Percentiles rank a stretch among this genome's conserved stretches.
Conservation (phyloP, 768 basidiomycete species). For the Boletus speciosus region DNA sequence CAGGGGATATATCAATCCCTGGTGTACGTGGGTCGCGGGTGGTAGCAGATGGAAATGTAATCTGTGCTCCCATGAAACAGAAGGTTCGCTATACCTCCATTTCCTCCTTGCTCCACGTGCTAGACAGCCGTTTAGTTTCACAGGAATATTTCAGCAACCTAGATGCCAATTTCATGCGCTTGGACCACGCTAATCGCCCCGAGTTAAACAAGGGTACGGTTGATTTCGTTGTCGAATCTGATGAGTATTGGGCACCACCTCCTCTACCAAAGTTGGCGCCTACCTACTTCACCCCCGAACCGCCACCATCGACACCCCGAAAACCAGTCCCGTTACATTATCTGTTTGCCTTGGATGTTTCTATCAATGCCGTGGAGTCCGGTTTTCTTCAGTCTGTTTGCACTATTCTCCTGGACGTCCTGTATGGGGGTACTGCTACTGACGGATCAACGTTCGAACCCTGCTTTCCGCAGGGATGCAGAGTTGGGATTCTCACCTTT, state of each 20-base stretch:
- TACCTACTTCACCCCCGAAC: constrained; percentile 51
- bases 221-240: constrained; percentile 74
- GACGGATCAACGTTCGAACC: constrained; percentile 43
- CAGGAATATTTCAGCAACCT: constrained; percentile 83
- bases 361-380: constrained; percentile 57
- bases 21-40: constrained; percentile 81
- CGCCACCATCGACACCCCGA: constrained; percentile 44
- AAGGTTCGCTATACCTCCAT: constrained; percentile 52
- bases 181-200: constrained; percentile 78
- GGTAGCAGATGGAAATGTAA: constrained; percentile 92
- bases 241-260: constrained; percentile 82
- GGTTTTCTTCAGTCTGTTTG: constrained; percentile 73
- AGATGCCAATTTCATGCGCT: constrained; percentile 69
- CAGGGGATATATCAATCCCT: constrained; percentile 90
- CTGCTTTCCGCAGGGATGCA: constrained; percentile 51
- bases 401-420: constrained; percentile 50
- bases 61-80: constrained; percentile 78
- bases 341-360: constrained; percentile 88
- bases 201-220: constrained; percentile 90
- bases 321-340: constrained; percentile 65
- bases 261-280: constrained; percentile 52
- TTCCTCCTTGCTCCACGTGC: not conserved
- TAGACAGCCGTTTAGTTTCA: constrained; percentile 47
- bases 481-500: constrained; percentile 80
- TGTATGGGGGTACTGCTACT: constrained; percentile 54